phyloP scores from a whole-genome alignment of 2,329 filamentous ascomycete genomes.

The Penicillium sp. region DNA sequence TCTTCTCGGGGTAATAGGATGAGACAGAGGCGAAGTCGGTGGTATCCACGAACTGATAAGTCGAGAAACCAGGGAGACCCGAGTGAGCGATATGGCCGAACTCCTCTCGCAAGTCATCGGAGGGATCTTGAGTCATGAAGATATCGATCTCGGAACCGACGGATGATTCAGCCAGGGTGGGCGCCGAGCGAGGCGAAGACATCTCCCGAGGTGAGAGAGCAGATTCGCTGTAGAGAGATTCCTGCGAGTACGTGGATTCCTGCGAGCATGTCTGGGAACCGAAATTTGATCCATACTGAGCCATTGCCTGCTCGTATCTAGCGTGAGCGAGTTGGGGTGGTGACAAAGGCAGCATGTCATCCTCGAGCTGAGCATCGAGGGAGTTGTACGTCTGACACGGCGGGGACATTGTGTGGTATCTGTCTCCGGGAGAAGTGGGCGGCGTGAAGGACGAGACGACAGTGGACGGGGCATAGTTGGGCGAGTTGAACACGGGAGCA shows the following conservation, averaged over 20 bases:
- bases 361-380: constrained; percentile 39
- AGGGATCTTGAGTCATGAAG: constrained; percentile 39
- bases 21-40: constrained; percentile 32
- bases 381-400: constrained; percentile 36
- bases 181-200: constrained; percentile 38
- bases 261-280: constrained; percentile 23
- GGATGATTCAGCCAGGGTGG: constrained; percentile 36
- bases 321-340: constrained; percentile 26
- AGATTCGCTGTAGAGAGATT: constrained; percentile 32
- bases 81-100: constrained; percentile 31
- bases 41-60: constrained; percentile 21
- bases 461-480: constrained; percentile 44
- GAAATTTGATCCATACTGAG: constrained; percentile 15
- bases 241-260: constrained; percentile 25
- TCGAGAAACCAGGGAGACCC: constrained; percentile 33
- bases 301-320: constrained; percentile 25
- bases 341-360: constrained; percentile 38
- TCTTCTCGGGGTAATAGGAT: constrained; percentile 37
- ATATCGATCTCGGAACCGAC: constrained; percentile 41
- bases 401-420: constrained; percentile 39
- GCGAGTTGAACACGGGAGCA: constrained; percentile 41
- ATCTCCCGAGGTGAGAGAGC: constrained; percentile 32
- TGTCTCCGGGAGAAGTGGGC: constrained; percentile 46
- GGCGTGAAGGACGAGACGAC: constrained; percentile 48
- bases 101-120: constrained; percentile 30